Evolutionary conservation across 2,329 filamentous ascomycete species (phyloP).

Genomic region (Meredithiella fracta): DNA sequence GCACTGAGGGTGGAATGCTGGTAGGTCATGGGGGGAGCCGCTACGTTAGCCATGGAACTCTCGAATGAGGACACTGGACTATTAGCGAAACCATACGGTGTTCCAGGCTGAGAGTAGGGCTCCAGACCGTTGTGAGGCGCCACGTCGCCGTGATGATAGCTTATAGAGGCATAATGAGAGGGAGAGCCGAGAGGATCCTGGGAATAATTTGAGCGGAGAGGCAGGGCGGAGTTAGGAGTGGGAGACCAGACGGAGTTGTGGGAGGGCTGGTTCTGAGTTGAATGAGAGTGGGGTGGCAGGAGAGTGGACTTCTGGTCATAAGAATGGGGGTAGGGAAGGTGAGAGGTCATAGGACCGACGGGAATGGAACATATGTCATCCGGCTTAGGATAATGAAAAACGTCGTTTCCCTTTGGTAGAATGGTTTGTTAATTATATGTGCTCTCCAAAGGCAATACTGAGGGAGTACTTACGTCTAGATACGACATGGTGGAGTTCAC

Average conservation of each 20-base stretch:
- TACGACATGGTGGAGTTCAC: background rate
- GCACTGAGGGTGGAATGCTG: background rate
- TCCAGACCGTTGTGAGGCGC: background rate
- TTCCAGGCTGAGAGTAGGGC: background rate
- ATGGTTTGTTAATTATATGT: background rate
- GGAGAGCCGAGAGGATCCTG: background rate
- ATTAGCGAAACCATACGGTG: background rate
- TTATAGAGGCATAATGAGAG: background rate
- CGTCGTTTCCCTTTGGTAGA: background rate
- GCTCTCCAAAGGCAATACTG: background rate
- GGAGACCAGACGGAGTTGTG: background rate
- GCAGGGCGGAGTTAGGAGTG: background rate
- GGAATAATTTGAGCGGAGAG: background rate
- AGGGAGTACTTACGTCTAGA: constrained; percentile 4
- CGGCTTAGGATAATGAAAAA: constrained; percentile 1
- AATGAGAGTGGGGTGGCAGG: background rate
- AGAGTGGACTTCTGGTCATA: background rate
- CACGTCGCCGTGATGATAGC: background rate
- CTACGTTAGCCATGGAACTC: constrained; percentile 1
- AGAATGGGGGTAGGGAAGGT: background rate
- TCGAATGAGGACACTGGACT: constrained; percentile 7
- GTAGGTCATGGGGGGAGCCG: background rate
- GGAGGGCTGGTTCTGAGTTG: background rate
- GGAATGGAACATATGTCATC: background rate
- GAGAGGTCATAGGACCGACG: background rate